These are phyloP conservation scores for Quercus tomentella DNA, from an alignment of 331 rosid species.

Conservation along the genomic window DNA sequence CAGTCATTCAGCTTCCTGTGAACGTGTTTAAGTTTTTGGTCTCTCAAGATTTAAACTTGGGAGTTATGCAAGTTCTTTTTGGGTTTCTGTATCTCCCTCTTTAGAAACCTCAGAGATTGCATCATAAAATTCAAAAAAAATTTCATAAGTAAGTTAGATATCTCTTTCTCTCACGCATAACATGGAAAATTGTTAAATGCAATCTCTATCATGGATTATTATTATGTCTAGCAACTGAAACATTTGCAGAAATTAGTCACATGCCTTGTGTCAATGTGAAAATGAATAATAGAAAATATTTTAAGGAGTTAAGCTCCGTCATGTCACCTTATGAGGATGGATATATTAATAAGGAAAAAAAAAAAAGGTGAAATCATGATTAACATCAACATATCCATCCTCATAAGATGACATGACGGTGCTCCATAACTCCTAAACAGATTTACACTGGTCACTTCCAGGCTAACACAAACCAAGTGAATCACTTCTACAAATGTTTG, in stretches of 20 bases:
- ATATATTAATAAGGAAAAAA: conserved; percentile 39
- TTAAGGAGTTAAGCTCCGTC: conserved; percentile 51
- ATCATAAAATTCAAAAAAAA: conserved; percentile 34
- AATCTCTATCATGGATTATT: background rate
- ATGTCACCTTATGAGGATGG: conserved; percentile 72
- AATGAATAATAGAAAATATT: conserved; percentile 49
- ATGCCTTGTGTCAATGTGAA: conserved; percentile 72
- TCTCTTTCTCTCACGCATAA: background rate
- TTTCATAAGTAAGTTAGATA: conserved; percentile 37
- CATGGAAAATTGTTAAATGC: background rate
- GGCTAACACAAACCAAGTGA: conserved; percentile 74
- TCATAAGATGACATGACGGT: conserved; percentile 68
- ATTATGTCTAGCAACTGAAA: background rate
- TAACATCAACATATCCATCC: conserved; percentile 60
- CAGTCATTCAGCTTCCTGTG: conserved; percentile 39
- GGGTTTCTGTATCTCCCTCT: conserved; percentile 52
- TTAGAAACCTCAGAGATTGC: conserved; percentile 50
- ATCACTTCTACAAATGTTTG: conserved; percentile 47
- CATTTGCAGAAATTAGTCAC: conserved; percentile 58
- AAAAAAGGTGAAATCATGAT: background rate
- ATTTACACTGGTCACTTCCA: conserved; percentile 54
- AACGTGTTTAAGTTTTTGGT: conserved; percentile 56
- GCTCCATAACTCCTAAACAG: conserved; percentile 62
- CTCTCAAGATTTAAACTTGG: conserved; percentile 56
- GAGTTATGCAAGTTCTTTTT: conserved; percentile 59